Conservation (phyloP, 1,139 yeast genomes). For the Taphrina confusa region DNA sequence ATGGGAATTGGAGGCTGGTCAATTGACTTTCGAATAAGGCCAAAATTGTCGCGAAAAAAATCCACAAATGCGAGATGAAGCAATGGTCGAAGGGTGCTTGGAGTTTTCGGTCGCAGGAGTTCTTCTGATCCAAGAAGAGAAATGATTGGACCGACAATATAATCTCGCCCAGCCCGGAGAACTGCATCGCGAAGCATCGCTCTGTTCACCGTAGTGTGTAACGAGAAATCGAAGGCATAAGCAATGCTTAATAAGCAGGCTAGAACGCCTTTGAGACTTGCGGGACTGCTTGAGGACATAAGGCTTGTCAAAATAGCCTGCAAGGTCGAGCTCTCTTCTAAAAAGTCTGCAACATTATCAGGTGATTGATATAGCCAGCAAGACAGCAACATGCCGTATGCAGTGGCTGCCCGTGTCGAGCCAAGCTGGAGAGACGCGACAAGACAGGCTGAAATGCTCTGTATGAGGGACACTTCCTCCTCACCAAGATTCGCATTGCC, state of each 20-base stretch:
- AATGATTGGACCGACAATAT: conserved; percentile 69
- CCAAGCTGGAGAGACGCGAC: conserved; percentile 56
- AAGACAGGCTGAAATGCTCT: conserved; percentile 75
- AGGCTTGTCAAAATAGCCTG: conserved; percentile 60
- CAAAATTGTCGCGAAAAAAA: conserved; percentile 67
- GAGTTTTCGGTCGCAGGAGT: conserved; percentile 56
- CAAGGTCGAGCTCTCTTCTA: conserved; percentile 65
- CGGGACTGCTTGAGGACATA: conserved; percentile 60
- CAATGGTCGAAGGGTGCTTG: conserved; percentile 65
- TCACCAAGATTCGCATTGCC: conserved; percentile 69
- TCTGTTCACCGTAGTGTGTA: conserved; percentile 62
- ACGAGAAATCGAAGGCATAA: conserved; percentile 75
- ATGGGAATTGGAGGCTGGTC: conserved; percentile 75
- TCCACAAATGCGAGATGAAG: conserved; percentile 58
- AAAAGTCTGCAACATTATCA: conserved; percentile 72
- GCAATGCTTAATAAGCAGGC: conserved; percentile 71
- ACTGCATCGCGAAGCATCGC: conserved; percentile 54
- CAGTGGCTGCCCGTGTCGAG: conserved; percentile 43
- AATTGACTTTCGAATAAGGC: conserved; percentile 68
- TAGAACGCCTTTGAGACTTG: conserved; percentile 72
- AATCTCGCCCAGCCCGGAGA: conserved; percentile 74
- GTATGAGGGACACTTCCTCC: conserved; percentile 72
- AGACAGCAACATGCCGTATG: conserved; percentile 73
- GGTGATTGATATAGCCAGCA: conserved; percentile 79
- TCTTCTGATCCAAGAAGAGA: conserved; percentile 64